Percentiles rank a stretch among this genome's conserved stretches.
These are phyloP conservation scores for Euphorbia lathyris DNA, from an alignment of 345 rosid genomes.

Conservation along the genomic window DNA sequence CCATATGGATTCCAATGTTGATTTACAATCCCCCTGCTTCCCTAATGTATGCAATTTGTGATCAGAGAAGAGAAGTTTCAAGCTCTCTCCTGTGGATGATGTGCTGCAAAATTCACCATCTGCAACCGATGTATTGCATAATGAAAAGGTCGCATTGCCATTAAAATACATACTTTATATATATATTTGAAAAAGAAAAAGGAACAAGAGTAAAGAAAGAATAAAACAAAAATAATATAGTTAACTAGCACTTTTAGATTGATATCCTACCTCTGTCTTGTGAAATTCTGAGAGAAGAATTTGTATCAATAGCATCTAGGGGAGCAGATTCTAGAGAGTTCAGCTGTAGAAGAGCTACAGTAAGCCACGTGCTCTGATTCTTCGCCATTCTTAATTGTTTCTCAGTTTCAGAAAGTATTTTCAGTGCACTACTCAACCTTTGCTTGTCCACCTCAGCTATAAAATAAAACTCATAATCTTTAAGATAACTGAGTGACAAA, in stretches of 20 bases:
- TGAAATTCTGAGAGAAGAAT: conserved; percentile 40
- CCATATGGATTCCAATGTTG: conserved; percentile 69
- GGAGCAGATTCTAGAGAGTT: conserved; percentile 57
- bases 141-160: conserved; percentile 4
- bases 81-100: conserved; percentile 47
- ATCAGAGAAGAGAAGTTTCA: conserved; percentile 35
- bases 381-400: conserved; percentile 87
- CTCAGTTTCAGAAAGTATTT: conserved; percentile 87
- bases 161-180: not conserved
- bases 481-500: not conserved
- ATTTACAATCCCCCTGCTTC: conserved; percentile 38
- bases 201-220: too few species aligned
- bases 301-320: conserved; percentile 40
- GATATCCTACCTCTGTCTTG: conserved; percentile 48
- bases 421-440: conserved; percentile 70
- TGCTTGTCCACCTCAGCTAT: conserved; percentile 79
- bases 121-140: conserved; percentile 21
- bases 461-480: conserved; percentile 17
- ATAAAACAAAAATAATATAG: too few species aligned
- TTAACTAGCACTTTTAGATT: not conserved
- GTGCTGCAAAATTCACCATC: conserved; percentile 50
- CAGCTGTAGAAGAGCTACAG: conserved; percentile 86
- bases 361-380: conserved; percentile 94
- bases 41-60: conserved; percentile 33
- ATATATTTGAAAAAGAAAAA: too few species aligned